Percentiles rank a stretch among this genome's conserved stretches.
These are phyloP conservation scores for Podospora tetraspora DNA, from an alignment of 495 filamentous ascomycete genomes.

Conservation along the genomic window DNA sequence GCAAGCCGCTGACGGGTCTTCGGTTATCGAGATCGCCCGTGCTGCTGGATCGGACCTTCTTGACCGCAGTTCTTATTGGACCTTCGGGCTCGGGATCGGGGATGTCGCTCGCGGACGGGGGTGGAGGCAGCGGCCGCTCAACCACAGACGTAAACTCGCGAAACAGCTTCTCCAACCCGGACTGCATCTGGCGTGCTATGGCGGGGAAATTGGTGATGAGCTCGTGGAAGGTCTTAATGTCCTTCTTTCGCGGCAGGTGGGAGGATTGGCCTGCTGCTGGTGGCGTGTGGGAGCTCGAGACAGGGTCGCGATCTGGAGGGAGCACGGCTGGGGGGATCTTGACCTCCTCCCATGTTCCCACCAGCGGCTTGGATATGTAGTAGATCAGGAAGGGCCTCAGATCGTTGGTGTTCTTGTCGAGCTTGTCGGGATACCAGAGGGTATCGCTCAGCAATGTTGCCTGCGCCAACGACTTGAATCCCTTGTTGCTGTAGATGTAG, in stretches of 20 bases:
- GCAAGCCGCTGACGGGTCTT: constrained; percentile 20
- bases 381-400: constrained; percentile 92
- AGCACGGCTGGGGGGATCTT: constrained; percentile 59
- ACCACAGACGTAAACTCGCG: constrained; percentile 81
- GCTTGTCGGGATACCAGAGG: constrained; percentile 78
- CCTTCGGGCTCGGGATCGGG: constrained; percentile 48
- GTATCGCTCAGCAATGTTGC: constrained; percentile 80
- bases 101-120: constrained; percentile 56
- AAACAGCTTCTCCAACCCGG: constrained; percentile 84
- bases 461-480: constrained; percentile 87
- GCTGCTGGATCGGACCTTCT: constrained; percentile 46
- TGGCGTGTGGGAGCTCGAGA: constrained; percentile 28
- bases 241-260: constrained; percentile 64
- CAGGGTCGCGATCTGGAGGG: constrained; percentile 29
- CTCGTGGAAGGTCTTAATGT: constrained; percentile 85
- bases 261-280: constrained; percentile 27
- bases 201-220: constrained; percentile 89
- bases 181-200: constrained; percentile 95
- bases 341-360: constrained; percentile 74
- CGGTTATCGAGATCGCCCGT: constrained; percentile 25
- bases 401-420: constrained; percentile 43
- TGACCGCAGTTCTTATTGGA: constrained; percentile 46
- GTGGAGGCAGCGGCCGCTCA: constrained; percentile 75
- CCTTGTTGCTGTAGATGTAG: constrained; percentile 93
- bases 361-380: constrained; percentile 88